Conservation (phyloP, 2,329 filamentous ascomycete species). For the Diaporthe eres region DNA sequence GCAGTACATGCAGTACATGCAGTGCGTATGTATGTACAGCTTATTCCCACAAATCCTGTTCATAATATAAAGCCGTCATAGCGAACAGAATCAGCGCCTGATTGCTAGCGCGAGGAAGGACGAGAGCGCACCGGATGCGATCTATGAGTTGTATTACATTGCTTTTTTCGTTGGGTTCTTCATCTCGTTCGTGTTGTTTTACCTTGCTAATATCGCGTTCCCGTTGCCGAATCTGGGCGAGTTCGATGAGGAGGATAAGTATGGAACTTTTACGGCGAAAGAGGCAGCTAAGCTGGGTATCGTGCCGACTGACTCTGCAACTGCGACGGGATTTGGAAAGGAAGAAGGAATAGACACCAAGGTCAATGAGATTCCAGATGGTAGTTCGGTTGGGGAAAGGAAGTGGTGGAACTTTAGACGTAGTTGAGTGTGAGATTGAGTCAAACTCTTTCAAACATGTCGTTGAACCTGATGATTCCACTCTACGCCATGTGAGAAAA, state of each 20-base stretch:
- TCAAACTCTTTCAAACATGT: neutral
- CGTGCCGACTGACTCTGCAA: no score
- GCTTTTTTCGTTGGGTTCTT: constrained; percentile 59
- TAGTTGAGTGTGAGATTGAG: neutral
- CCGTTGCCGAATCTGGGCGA: constrained; percentile 57
- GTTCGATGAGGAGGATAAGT: constrained; percentile 59
- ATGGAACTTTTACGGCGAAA: constrained; percentile 57
- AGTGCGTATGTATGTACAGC: no score
- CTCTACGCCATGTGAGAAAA: neutral
- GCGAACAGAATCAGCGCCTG: constrained; percentile 40
- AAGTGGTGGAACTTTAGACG: neutral
- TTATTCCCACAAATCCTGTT: no score
- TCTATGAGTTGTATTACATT: constrained; percentile 61
- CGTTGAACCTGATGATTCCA: neutral
- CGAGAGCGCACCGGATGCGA: constrained; percentile 49
- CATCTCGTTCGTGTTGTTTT: constrained; percentile 36
- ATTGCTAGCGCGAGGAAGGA: constrained; percentile 52
- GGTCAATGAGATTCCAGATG: no score
- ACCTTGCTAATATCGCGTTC: constrained; percentile 53
- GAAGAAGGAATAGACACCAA: no score
- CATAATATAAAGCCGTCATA: no score
- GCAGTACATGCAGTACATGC: no score
- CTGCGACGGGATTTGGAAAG: no score
- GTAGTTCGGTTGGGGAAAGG: neutral
- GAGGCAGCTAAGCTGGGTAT: no score